Evolutionary conservation across 177 flowering plant species (phyloP), one percentile per base, ranked within the genome.

Genomic region (Telopea speciosissima): DNA sequence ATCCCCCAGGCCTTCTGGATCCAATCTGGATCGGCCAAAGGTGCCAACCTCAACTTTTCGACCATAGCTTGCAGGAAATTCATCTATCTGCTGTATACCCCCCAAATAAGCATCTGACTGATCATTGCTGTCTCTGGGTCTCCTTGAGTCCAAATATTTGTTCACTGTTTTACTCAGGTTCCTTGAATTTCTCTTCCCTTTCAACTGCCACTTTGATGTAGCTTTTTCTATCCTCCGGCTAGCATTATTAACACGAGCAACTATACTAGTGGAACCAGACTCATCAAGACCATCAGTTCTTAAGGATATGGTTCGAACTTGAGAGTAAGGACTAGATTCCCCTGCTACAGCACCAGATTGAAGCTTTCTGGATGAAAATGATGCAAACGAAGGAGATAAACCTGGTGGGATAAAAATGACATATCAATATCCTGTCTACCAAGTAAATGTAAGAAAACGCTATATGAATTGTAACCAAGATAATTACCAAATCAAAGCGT

Each of bases 101-200:
- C 63, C 71, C 77, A 81, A 72, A 74, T 60, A 79, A 80, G 68
- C 66, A 73, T 80, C 71, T 13, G 71, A 68, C 70, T 74, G 81
- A 69, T 78, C 79, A 75, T 78, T 76, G 42, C 67, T n/a, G 62
- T 76, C 83, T 56, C 44, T 69, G 68, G 42, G 70, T 70, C 74
- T 81, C 70, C 75, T 73, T 19, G 73, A 74, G 62, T 69, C 77
- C 16, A 68, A 80, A 66, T 72, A 76, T 65, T 74, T 79, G 44
- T 42, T 65, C 21, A 61, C 63, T 52, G 60, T 77, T 70, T 77
- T 85, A 70, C 77, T 77, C 11, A 44, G 69, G 40, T 72, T 77
- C 70, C 90, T 83, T 24, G 86, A 81, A 25, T 88, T 88, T 77
- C 93, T 84, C 84, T 87, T 88, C 68, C 92, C 86, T 82, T 89